Conservation (phyloP, 306 rosid genomes). For the Vicia villosa region DNA sequence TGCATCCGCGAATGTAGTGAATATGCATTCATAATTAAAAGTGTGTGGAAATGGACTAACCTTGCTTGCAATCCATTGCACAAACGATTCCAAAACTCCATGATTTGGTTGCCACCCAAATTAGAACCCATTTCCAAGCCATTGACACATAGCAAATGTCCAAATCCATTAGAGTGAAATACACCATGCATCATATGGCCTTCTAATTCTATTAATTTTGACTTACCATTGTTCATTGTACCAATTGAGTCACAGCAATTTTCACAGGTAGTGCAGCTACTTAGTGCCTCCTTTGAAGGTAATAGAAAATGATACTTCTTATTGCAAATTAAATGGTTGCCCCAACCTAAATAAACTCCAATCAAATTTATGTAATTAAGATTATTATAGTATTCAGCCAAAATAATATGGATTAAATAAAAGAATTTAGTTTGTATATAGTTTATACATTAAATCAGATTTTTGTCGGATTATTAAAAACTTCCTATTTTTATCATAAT, state of each 20-base stretch:
- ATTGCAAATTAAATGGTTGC: conserved; percentile 74
- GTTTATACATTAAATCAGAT: too few species aligned
- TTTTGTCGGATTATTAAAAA: too few species aligned
- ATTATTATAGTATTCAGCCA: not conserved
- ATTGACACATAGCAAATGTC: conserved; percentile 79
- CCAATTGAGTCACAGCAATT: conserved; percentile 37
- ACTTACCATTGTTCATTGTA: conserved; percentile 46
- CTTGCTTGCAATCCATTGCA: conserved; percentile 70
- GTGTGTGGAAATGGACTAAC: conserved; percentile 39
- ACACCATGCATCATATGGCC: conserved; percentile 85
- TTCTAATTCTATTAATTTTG: conserved; percentile 48
- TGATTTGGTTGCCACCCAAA: conserved; percentile 62
- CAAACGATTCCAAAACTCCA: conserved; percentile 85
- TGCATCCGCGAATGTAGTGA: too few species aligned
- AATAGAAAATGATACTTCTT: conserved; percentile 86
- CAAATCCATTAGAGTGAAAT: conserved; percentile 85
- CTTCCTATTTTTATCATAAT: too few species aligned
- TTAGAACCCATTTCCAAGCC: conserved; percentile 74
- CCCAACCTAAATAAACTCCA: conserved; percentile 71
- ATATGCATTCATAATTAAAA: not conserved
- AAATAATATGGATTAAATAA: not conserved
- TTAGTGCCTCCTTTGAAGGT: conserved; percentile 70
- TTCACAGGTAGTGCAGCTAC: conserved; percentile 50
- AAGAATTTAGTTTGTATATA: not conserved
- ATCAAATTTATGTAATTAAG: conserved; percentile 15